Evolutionary conservation across 805 yeast species (phyloP).

Genomic region (Kuraishia ogatae): DNA sequence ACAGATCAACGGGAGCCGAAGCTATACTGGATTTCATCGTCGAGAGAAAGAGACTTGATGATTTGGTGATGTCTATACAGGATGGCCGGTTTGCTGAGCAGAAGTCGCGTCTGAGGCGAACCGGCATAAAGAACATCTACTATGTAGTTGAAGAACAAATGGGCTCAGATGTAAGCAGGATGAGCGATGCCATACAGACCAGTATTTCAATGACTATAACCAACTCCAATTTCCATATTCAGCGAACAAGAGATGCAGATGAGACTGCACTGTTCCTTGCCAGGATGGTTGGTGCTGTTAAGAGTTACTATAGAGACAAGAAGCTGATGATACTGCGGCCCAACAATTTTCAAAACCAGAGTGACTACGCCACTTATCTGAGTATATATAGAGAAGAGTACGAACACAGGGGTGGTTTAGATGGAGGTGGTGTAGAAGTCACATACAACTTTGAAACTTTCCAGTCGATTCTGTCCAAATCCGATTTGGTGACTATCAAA

Average conservation of each 20-base stretch:
- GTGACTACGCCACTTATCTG: constrained; percentile 36
- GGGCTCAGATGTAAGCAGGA: constrained; percentile 31
- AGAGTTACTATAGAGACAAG: constrained; percentile 26
- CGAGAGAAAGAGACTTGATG: constrained; percentile 87
- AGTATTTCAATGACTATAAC: constrained; percentile 65
- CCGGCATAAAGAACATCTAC: constrained; percentile 58
- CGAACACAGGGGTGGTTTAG: constrained; percentile 15
- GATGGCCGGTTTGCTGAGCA: constrained; percentile 92
- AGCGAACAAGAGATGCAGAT: constrained; percentile 62
- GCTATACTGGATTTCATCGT: constrained; percentile 76
- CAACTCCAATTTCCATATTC: constrained; percentile 56
- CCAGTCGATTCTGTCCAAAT: constrained; percentile 61
- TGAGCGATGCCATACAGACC: constrained; percentile 65
- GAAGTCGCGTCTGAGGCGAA: constrained; percentile 60
- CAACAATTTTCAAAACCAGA: constrained; percentile 36
- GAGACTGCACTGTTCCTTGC: constrained; percentile 60
- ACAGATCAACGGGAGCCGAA: constrained; percentile 45
- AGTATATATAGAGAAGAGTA: constrained; percentile 36
- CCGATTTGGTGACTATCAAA: constrained; percentile 58
- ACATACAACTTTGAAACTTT: constrained; percentile 47
- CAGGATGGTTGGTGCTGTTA: constrained; percentile 37
- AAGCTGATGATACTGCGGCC: constrained; percentile 45
- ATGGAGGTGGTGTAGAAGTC: constrained; percentile 18
- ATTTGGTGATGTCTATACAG: constrained; percentile 67
- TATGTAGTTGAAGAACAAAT: constrained; percentile 77